Percentiles rank a stretch among this genome's conserved stretches.
Conservation (phyloP, 2,329 filamentous ascomycete species). For the Escovopsis sp. region DNA sequence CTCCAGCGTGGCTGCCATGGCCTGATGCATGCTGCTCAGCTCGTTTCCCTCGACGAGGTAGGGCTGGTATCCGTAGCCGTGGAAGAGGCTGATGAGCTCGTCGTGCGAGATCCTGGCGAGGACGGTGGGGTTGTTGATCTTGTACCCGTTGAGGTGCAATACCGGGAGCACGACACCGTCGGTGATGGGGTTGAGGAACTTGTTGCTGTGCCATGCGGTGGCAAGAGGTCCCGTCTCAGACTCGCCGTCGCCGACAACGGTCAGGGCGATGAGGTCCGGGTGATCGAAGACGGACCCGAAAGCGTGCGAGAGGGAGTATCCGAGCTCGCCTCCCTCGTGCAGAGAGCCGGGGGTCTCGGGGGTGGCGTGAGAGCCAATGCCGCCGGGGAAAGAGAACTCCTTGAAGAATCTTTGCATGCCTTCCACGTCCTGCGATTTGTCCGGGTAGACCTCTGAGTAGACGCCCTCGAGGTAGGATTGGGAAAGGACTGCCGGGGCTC, state of each 20-base stretch:
- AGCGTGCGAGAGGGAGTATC: slow-evolving; percentile 68
- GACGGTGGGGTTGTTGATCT: slow-evolving; percentile 69
- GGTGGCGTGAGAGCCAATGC: slow-evolving; percentile 63
- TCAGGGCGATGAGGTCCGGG: slow-evolving; percentile 58
- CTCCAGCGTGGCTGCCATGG: slow-evolving; percentile 65
- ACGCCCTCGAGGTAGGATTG: slow-evolving; percentile 66
- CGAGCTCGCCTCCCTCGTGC: slow-evolving; percentile 68
- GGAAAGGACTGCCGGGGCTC: slow-evolving; percentile 60
- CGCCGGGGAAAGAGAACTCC: slow-evolving; percentile 68
- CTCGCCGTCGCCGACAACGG: slow-evolving; percentile 69
- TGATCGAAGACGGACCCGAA: slow-evolving; percentile 66
- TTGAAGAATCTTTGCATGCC: slow-evolving; percentile 69
- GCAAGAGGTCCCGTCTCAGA: slow-evolving; percentile 69
- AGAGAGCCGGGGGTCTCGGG: slow-evolving; percentile 65
- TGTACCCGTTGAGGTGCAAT: slow-evolving; percentile 70
- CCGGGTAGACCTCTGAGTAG: slow-evolving; percentile 64
- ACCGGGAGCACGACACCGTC: slow-evolving; percentile 67
- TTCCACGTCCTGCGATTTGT: slow-evolving; percentile 52
- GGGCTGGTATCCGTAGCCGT: slow-evolving; percentile 64
- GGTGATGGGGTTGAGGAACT: slow-evolving; percentile 66
- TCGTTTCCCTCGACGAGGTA: slow-evolving; percentile 72
- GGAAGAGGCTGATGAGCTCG: slow-evolving; percentile 54
- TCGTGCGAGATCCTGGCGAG: slow-evolving; percentile 60
- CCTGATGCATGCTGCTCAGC: slow-evolving; percentile 61
- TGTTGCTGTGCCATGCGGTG: slow-evolving; percentile 69